Base-by-base conservation (phyloP, 2,329 filamentous ascomycete species). In the Alternaria sp. region DNA sequence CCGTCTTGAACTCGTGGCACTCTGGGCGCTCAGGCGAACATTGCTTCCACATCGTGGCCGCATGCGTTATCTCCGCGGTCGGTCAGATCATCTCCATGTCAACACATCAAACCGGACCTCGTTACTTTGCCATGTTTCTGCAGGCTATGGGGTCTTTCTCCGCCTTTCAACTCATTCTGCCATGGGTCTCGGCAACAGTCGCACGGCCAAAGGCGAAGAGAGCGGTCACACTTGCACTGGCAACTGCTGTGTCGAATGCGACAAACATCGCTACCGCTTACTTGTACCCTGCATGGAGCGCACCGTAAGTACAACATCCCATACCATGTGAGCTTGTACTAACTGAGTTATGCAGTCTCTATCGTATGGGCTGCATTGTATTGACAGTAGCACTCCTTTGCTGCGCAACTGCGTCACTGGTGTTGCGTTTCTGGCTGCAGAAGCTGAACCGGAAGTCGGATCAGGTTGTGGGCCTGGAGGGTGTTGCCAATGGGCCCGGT, bases 101-200 rank as follows among this genome's bases (percentile, higher is more conserved):
- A 0, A 85, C 85, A 0, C 82, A 83, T 0, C 81, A 80, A 3
- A 79, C 83, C 0, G 85, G 81, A 0, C 83, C 83, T 0, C 82
- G 86, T 2, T 89, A 87, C 78, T 87, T 89, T 61, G 87, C 86
- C 65, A 87, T 89, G 82, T 89, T 89, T 65, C 74, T 89, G 11
- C 65, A 67, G 18, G 65, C 65, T 1, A 64, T 65, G 61, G 65
- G 65, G 12, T 66, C 65, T 7, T 0, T 77, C 8, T 67, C 70
- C 6, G 72, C 71, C 3, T 76, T 72, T 43, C 72, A 73, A 30
- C 67, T 77, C 34, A 74, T 76, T 32, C 65, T 77, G 10, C 64
- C 73, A 8, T 79, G 75, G 77, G 67, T 77, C 0, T 72, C 75
- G 0, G 73, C 75, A 22, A 71, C 68, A 2, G 73, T 78, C 32